Base-by-base conservation (phyloP, 2,329 filamentous ascomycete genomes). In the Diaporthe nobilis region DNA sequence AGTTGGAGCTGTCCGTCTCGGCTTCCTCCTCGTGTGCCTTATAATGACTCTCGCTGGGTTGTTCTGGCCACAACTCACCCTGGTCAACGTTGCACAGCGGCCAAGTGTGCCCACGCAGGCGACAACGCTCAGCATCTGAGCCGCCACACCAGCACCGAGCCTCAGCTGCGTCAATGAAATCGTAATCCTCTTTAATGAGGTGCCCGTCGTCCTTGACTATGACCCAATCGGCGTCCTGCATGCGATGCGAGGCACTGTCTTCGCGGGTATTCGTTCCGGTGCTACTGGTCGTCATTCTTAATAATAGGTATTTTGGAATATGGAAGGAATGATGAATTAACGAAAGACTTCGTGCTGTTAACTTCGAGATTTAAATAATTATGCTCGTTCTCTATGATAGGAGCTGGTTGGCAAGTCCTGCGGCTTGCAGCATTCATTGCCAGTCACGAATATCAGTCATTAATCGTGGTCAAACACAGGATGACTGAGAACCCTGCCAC, bases 71-170 rank as follows among this genome's bases (percentile, higher is more conserved):
- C 22, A 53, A 15, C 4, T 31, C 47, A 9, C 5, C 65, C 9
- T 12, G 47, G 22, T 53, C 65, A 8, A 68, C 17, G 15, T 25
- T 1, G 47, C 47, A 53, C 7, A 68, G 65, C 22, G 65, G 65
- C 65, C 65, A 68, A 15, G 3, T 37, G 34, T 68, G 65, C 2
- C 65, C 65, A 1, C 8, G 2, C 13, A 7, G 13, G 2, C 31
- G 47, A 22, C 65, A 68, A 6, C 15, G 6, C 7, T 53, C 31
- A 1, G 65, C 22, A 5, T 53, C 47, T 25, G 31, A 12, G 47
- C 47, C 47, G 7, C 65, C 65, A 6, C 65, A 68, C 65, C 63
- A 68, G 31, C 63, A 68, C 13, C 7, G 65, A 34, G 10, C 17
- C 47, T 68, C 65, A 15, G 22, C 47, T 28, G 47, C 31, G 7